Percentiles rank a stretch among this genome's conserved stretches.
Evolutionary conservation across 768 basidiomycete genomes (phyloP).

Genomic region (Coprinellus micaceus): DNA sequence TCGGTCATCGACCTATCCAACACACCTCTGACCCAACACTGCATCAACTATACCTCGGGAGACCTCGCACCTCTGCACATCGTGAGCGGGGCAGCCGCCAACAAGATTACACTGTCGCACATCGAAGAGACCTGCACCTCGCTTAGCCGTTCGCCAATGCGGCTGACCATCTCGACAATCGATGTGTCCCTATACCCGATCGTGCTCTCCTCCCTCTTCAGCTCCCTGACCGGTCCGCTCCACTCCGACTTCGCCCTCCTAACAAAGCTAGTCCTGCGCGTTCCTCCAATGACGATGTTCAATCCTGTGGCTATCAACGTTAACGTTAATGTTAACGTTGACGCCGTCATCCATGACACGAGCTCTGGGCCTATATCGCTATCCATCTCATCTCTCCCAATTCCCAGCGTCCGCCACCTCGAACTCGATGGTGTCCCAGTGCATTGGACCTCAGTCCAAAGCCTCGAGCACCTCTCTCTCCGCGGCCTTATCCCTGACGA

Average conservation of each 20-base stretch:
- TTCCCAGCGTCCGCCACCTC: conserved; percentile 31
- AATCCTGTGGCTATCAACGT: background rate
- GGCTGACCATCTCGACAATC: conserved; percentile 18
- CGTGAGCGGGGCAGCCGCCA: conserved; percentile 25
- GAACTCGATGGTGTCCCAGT: conserved; percentile 32
- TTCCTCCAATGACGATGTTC: conserved; percentile 25
- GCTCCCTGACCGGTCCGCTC: conserved; percentile 21
- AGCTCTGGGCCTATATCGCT: conserved; percentile 14
- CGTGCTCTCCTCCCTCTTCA: conserved; percentile 31
- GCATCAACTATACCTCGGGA: conserved; percentile 28
- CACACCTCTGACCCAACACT: conserved; percentile 29
- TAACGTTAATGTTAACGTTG: background rate
- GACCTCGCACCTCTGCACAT: conserved; percentile 31
- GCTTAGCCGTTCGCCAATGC: background rate
- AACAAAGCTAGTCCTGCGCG: conserved; percentile 31
- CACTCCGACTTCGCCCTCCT: conserved; percentile 15
- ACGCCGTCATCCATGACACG: background rate
- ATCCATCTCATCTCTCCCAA: conserved; percentile 13
- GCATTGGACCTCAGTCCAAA: conserved; percentile 29
- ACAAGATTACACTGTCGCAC: conserved; percentile 23
- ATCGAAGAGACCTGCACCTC: conserved; percentile 26
- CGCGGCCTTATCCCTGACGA: conserved; percentile 25
- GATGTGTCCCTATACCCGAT: conserved; percentile 34
- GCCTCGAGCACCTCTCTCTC: conserved; percentile 32
- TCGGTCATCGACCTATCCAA: conserved; percentile 35